Evolutionary conservation across 176 grass and related monocot genomes (phyloP), one percentile per base, ranked within the genome.

Genomic region (Microstegium vimineum): DNA sequence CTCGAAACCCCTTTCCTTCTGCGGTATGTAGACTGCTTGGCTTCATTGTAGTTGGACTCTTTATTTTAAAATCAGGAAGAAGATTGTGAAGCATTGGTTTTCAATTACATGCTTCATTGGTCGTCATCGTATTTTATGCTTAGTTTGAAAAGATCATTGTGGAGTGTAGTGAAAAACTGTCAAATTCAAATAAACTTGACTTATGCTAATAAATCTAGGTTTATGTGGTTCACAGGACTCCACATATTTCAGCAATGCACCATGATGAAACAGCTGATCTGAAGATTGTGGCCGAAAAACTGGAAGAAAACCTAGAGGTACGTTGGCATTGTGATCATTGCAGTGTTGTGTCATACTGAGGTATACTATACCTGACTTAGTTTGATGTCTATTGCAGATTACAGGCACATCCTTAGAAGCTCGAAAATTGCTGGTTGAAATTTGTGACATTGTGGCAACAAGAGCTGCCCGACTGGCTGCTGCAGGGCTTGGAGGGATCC

Each of bases 401-500:
- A 69, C 73, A 56, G 54, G 62, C 38, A 78, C 84, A 6, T 89
- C 88, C 47, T 79, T 94, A 4, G 84, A 93, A 74, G 63, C 76
- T 35, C 69, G 90, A n/a, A 90, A 87, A 83, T 36, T 94, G 71
- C 60, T 94, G 3, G 84, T 94, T 4, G 71, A 80, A 74, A 86
- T 94, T 2, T 89, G 86, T 8, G 86, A 98, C 46, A 93, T 94
- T 20, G 77, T 98, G 2, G 73, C 92, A 36, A 90, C 66, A 79
- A 78, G 95, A 84, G 95, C 92, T 14, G 90, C 86, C 2, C 63
- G 85, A 17, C 81, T 98, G 52, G 90, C 92, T 49, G 90, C 92
- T 25, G 95, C 95, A 2, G 95, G 95, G 4, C 80, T 98, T 66
- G 88, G 86, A 45, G 92, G 95, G 10, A 90, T 98, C 83, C 76